Conservation (phyloP, 2,329 filamentous ascomycete species). For the Scytalidium lignicola region DNA sequence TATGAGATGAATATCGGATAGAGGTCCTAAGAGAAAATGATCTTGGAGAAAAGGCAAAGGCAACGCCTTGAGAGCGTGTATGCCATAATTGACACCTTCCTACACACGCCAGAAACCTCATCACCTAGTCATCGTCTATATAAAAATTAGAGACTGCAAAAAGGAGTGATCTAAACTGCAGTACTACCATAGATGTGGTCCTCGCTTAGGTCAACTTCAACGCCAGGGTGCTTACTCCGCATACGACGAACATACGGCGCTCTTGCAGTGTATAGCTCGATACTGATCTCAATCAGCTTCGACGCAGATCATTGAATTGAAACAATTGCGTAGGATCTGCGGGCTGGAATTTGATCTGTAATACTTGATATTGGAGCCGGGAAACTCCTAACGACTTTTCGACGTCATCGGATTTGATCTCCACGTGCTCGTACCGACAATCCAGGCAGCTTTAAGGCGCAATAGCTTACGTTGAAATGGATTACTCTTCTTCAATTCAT, state of each 20-base stretch:
- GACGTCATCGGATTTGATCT: slow-evolving; percentile 7
- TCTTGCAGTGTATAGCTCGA: not conserved
- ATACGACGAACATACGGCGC: not conserved
- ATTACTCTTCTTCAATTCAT: slow-evolving; percentile 55
- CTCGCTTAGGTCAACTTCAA: not conserved
- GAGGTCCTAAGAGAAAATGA: slow-evolving; percentile 3
- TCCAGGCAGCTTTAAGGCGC: slow-evolving; percentile 10
- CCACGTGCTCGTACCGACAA: not conserved
- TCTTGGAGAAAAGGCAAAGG: not conserved
- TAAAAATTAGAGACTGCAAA: not conserved
- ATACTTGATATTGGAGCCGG: not conserved
- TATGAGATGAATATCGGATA: slow-evolving; percentile 13
- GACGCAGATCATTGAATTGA: not conserved
- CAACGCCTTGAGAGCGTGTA: slow-evolving; percentile 10
- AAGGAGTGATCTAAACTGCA: no score
- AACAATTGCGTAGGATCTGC: not conserved
- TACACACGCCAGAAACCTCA: slow-evolving; percentile 19
- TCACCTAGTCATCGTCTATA: slow-evolving; percentile 17
- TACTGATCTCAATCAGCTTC: not conserved
- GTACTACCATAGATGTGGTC: not conserved
- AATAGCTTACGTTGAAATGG: slow-evolving; percentile 43
- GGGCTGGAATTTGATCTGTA: not conserved
- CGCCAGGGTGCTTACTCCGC: not conserved
- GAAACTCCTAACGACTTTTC: not conserved
- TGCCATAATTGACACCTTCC: slow-evolving; percentile 23